Evolutionary conservation across 148 eudicot genomes (phyloP).

Genomic region (Rhododendron kiyosumense): DNA sequence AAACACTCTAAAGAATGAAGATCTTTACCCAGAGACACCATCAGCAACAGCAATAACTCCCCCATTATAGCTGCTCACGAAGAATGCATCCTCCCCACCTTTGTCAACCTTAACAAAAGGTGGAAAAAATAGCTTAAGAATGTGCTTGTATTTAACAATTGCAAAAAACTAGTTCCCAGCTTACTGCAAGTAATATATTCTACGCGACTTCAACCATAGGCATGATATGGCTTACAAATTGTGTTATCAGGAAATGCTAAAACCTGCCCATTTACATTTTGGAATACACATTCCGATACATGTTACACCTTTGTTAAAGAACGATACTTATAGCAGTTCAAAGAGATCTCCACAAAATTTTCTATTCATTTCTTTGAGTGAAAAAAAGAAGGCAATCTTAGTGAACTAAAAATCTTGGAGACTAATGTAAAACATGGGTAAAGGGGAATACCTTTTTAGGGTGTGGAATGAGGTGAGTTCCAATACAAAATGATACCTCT

Average conservation of each 20-base stretch:
- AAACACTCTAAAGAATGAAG: neutral
- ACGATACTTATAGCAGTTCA: neutral
- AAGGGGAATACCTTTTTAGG: conserved; percentile 64
- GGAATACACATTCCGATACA: neutral
- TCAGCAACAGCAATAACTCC: conserved; percentile 92
- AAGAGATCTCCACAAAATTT: neutral
- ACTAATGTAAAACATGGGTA: neutral
- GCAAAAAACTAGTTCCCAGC: neutral
- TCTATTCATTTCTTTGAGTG: neutral
- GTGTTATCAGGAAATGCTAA: neutral
- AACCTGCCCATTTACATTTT: neutral
- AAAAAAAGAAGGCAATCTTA: neutral
- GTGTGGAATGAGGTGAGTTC: conserved; percentile 83
- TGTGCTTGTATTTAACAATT: neutral
- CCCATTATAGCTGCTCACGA: conserved; percentile 59
- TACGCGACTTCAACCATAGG: neutral
- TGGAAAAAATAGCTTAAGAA: neutral
- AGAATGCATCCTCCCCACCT: conserved; percentile 98
- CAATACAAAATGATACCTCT: conserved; percentile 57
- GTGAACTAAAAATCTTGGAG: neutral
- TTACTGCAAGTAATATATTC: neutral
- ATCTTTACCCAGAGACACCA: conserved; percentile 89
- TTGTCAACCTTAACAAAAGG: conserved; percentile 53
- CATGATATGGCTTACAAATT: neutral
- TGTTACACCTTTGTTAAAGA: neutral